Base-by-base conservation (phyloP, 2,329 filamentous ascomycete genomes). In the Penicillium fuscoglaucum region DNA sequence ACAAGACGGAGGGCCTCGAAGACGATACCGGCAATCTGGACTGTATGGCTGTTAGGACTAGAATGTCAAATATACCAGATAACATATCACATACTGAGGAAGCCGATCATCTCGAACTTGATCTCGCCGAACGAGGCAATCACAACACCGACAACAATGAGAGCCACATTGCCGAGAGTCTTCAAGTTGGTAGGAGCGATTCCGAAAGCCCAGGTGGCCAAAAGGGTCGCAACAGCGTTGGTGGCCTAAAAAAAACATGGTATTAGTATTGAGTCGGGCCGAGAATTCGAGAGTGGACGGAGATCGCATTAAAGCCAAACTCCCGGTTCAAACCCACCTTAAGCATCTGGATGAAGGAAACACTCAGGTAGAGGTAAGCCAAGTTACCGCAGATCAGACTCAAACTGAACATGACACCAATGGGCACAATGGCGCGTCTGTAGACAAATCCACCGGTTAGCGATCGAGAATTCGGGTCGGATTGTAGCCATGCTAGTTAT, bases 281-380 rank as follows among this genome's bases (percentile, higher is more conserved):
- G 31, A 13, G 43, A 2, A 33, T 8, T 57, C 2, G 9, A 44
- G 41, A 33, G 12, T 12, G 46, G 13, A 15, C 12, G 24, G 13
- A 6, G 17, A 24, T 53, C 12, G 43, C 6, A 39, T 28, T 7
- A 13, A n/a, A 24, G 17, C 33, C 6, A 7, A 35, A 17, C 15
- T 37, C 37, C 15, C 80, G 9, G 7, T 28, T 43, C 46, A 9
- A 39, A 46, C 59, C 45, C 39, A 91, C 89, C 90, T 98, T 98
- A 77, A 98, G 87, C 93, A 98, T 98, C 83, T 98, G 93, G 72
- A 98, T 98, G 78, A 98, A 98, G 60, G 93, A 90, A 59, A 98
- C 93, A 66, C 90, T 95, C 61, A 98, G 86, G 78, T 97, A 96
- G 55, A 97, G 85, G 75, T 98, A 98, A 68, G 93, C 92, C 78